Percentiles rank a stretch among this genome's conserved stretches.
These are phyloP conservation scores for Sclerotinia minor DNA, from an alignment of 2,329 filamentous ascomycete genomes.

Conservation along the genomic window DNA sequence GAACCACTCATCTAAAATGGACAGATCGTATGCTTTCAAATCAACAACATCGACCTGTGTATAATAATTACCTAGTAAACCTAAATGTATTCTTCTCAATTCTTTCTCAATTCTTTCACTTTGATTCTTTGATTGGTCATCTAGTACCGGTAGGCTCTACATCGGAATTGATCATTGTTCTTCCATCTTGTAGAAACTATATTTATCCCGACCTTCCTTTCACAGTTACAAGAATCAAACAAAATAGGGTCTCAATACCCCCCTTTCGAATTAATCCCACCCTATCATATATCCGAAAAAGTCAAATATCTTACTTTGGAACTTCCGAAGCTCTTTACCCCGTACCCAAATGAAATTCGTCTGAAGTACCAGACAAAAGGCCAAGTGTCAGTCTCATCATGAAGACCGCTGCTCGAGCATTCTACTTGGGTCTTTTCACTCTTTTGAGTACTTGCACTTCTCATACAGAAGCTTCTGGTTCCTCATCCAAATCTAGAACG, in stretches of 20 bases:
- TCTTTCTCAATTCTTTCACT: background rate
- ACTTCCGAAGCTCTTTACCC: background rate
- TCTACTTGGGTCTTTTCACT: slow-evolving; percentile 63
- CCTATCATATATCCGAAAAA: slow-evolving; percentile 7
- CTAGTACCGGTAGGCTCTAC: background rate
- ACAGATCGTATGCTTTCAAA: slow-evolving; percentile 20
- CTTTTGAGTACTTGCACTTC: slow-evolving; percentile 52
- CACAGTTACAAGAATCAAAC: background rate
- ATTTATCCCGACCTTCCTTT: slow-evolving; percentile 19
- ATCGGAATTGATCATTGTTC: background rate
- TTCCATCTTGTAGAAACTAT: slow-evolving; percentile 5
- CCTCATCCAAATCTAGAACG: slow-evolving; percentile 40
- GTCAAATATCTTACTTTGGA: background rate
- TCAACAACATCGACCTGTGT: background rate
- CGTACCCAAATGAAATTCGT: background rate
- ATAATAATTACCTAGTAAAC: no score
- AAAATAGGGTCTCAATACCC: slow-evolving; percentile 19
- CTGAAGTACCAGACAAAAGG: slow-evolving; percentile 23
- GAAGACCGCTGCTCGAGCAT: slow-evolving; percentile 54
- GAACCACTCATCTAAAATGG: slow-evolving; percentile 11
- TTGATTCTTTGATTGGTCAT: background rate
- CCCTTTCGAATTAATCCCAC: background rate
- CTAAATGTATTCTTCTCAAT: background rate
- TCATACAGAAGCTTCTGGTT: slow-evolving; percentile 43
- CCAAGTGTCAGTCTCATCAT: slow-evolving; percentile 43